Evolutionary conservation across 148 eudicot species (phyloP).

Genomic region (Drosera capensis): DNA sequence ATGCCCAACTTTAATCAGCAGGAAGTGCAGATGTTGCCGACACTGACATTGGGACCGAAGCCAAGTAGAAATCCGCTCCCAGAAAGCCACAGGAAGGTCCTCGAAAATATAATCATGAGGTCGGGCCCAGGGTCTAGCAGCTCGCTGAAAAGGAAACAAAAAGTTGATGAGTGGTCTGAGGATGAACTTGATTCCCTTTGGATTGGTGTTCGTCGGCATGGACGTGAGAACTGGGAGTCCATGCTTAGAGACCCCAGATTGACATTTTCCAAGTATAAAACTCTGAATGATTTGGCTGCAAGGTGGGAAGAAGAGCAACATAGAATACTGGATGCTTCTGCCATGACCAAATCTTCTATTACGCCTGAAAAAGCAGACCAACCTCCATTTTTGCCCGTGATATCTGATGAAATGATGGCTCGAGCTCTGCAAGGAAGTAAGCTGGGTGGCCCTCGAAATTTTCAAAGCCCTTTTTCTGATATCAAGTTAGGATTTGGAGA

Average conservation of each 20-base stretch:
- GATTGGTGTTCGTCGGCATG: slow-evolving; percentile 98
- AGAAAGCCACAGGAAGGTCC: slow-evolving; percentile 83
- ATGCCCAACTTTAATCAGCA: slow-evolving; percentile 25
- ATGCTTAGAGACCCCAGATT: slow-evolving; percentile 68
- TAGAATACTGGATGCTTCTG: slow-evolving; percentile 47
- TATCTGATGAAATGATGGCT: slow-evolving; percentile 77
- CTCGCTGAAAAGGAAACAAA: slow-evolving; percentile 42
- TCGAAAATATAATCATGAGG: slow-evolving; percentile 75
- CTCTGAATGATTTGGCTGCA: slow-evolving; percentile 45
- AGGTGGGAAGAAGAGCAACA: slow-evolving; percentile 84
- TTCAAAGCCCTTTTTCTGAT: slow-evolving; percentile 65
- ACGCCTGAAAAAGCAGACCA: slow-evolving; percentile 28
- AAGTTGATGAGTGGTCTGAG: slow-evolving; percentile 67
- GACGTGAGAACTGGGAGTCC: slow-evolving; percentile 70
- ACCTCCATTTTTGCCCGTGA: slow-evolving; percentile 31
- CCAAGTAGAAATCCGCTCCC: slow-evolving; percentile 40
- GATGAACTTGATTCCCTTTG: slow-evolving; percentile 91
- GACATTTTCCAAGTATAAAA: slow-evolving; percentile 51
- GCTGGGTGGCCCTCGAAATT: slow-evolving; percentile 33
- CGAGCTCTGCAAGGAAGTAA: slow-evolving; percentile 59
- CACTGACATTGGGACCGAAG: slow-evolving; percentile 45
- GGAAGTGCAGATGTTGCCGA: slow-evolving; percentile 37
- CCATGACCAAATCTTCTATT: slow-evolving; percentile 23
- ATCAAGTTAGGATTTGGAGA: slow-evolving; percentile 75
- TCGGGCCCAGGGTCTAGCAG: slow-evolving; percentile 47